Base-by-base conservation (phyloP, 1,284 basidiomycete genomes). In the Irpex rosettiformis region DNA sequence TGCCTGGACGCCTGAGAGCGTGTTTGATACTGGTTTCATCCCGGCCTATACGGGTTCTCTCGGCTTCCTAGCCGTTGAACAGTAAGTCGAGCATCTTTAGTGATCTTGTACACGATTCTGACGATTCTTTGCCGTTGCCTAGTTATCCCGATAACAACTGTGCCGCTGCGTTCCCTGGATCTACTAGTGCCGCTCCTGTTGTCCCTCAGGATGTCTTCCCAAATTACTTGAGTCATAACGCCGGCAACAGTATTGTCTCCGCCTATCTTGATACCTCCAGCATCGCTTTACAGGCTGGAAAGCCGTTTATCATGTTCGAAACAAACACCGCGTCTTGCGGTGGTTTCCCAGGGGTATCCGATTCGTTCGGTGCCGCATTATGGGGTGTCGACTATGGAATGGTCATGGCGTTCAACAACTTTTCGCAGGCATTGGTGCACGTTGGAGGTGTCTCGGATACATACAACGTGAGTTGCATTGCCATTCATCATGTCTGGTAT, bases 311-410 rank as follows among this genome's bases (percentile, higher is more conserved):
- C 48, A 88, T 92, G 87, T 83, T 90, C 62, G 90, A 93, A 72
- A 91, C 87, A 8, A 93, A 93, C 72, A 86, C 89, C 0, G 91
- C 88, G 0, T 87, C 86, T 30, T 93, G 91, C 72, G 88, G 89
- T 69, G 92, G 92, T 87, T 86, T 37, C 93, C 90, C 82, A 1
- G 91, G 91, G 0, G 75, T 93, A 21, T 85, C 82, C 57, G 85
- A 93, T 67, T 77, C 76, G 52, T 83, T 83, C 61, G 79, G 75
- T 6, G 75, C 75, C 0, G 75, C 80, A 3, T 68, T 83, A 25
- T 84, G 81, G 81, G 68, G 63, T 2, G 56, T 72, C 10, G 76
- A 77, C 60, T 74, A 72, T 56, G 70, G 71, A 11, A 61, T 77
- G 43, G 69, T 72, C 58, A 71, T 77, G 69, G 86, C 84, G 8